A percentile compares a stretch with the other conserved stretches of the same genome.
Evolutionary conservation across 1,284 basidiomycete genomes (phyloP).

Genomic region (Melampsora abietis-canadensis): DNA sequence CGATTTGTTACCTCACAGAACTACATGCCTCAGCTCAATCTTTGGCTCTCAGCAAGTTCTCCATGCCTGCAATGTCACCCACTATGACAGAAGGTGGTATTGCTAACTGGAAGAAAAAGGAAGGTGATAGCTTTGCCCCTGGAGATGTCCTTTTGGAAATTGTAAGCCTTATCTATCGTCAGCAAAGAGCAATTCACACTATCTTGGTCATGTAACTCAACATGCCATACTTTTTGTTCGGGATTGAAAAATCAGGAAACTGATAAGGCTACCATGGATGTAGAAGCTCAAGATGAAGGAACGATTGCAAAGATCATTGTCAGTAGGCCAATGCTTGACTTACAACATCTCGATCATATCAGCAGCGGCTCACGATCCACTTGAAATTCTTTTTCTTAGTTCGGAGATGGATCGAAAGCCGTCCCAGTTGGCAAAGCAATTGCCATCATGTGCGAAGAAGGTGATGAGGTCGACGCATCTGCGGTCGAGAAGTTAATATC

Average conservation of each 20-base stretch:
- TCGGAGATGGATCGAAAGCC: constrained; percentile 77
- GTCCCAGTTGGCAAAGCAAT: constrained; percentile 81
- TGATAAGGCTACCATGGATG: constrained; percentile 98
- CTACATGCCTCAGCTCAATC: constrained; percentile 74
- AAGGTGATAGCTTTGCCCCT: constrained; percentile 81
- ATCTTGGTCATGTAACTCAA: background rate
- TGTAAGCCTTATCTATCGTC: constrained; percentile 58
- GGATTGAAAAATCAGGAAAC: constrained; percentile 69
- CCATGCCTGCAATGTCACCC: constrained; percentile 99
- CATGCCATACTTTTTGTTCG: background rate
- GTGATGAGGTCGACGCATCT: constrained; percentile 82
- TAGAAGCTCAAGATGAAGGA: constrained; percentile 96
- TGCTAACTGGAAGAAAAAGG: constrained; percentile 93
- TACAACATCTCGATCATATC: constrained; percentile 52
- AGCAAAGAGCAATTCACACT: background rate
- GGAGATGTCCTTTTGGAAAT: constrained; percentile 95
- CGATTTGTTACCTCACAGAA: constrained; percentile 57
- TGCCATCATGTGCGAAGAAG: constrained; percentile 86
- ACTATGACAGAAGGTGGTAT: constrained; percentile 99
- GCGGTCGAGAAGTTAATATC: constrained; percentile 58
- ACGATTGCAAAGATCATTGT: constrained; percentile 90
- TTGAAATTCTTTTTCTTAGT: constrained; percentile 56
- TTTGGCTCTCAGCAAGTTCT: constrained; percentile 79
- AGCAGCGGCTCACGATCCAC: constrained; percentile 48
- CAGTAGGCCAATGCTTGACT: constrained; percentile 57